Base-by-base conservation (phyloP, 2,329 filamentous ascomycete species). In the Grosmannia clavigera region DNA sequence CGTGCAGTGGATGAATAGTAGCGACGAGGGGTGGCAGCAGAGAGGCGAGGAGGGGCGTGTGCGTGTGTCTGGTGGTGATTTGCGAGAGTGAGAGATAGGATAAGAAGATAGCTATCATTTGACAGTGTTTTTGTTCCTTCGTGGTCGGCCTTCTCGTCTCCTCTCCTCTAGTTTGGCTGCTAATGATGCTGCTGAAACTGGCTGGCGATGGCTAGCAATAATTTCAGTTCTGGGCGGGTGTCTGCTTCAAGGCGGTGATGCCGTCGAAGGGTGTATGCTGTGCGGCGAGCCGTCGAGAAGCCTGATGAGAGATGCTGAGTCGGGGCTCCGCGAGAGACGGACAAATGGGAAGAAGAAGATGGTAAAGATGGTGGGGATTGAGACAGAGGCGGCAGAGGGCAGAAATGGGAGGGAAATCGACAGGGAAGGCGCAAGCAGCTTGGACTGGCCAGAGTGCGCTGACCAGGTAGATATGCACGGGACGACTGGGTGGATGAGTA, bases 391-490 rank as follows among this genome's bases (percentile, higher is more conserved):
- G 54, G 54, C 54, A 57, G 55, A 22, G 35, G 22, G 43, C 19
- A n/a, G 43, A 46, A 46, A 46, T n/a, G 16, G 43, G 19, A 46
- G 22, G 19, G 43, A 46, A 58, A 57, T 22, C 55, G 43, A 19
- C 55, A 58, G 56, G 56, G 56, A 58, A 58, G 56, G 56, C 56
- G 31, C 56, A 48, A 58, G 56, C 56, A 46, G 38, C 25, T 48
- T 48, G 40, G 38, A 7, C n/a, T 57, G 55, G 33, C 40, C 16
- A 48, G 56, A 29, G 55, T 57, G 55, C 55, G 55, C 55, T 57
- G 55, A 48, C 38, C 55, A 57, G 55, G 55, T 57, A 57, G 55
- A 57, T 57, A 57, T 57, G 55, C 55, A 48, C 55, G 55, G 55
- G 52, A 35, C 31, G 52, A 38, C 25, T 22, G 25, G 40, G 55